Base-by-base conservation (phyloP, 1,139 yeast genomes). In the Nakaseomyces delphensis region DNA sequence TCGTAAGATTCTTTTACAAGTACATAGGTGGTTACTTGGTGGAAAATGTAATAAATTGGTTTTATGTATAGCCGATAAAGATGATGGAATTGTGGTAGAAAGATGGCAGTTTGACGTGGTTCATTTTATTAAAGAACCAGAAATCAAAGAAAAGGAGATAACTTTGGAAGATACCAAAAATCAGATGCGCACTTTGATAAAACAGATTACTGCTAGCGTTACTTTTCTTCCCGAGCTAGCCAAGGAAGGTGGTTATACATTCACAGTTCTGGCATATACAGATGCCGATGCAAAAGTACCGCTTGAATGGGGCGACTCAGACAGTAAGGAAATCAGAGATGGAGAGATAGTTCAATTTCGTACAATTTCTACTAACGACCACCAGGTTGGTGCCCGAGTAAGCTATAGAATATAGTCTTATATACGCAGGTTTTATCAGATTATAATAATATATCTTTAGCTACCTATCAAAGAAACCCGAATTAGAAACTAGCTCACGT, bases 151-250 rank as follows among this genome's bases (percentile, higher is more conserved):
- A 2, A 43, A 42, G 10, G 35, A 40, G 2, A 46, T 44, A 15
- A 44, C 49, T 30, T 27, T 45, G 11, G 74, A 68, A 3, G 75
- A 71, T 32, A 76, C 82, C 6, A 89, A 83, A 53, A 69, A 67
- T 45, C 94, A 87, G 51, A 85, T 89, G 14, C 93, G 86, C 57
- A 78, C 91, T 0, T 79, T 89, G 18, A 79, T 89, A 38, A 74
- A 96, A 38, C 97, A 89, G 57, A 83, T 89, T 42, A 86, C 95
- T 0, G 86, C 95, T 0, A 82, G 93, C 42, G 85, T 84, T 1
- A 78, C 95, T 0, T 86, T 86, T 57, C 68, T 89, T 42, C 97
- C 97, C 0, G 73, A 83, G 23, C 65, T 89, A 69, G 70, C 43
- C 76, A 79, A 54, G 25, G 61, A 56, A 32, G 80, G 75, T 29